A percentile compares a stretch with the other conserved stretches of the same genome.
These are phyloP conservation scores for Dactylellina parvicollis DNA, from an alignment of 2,329 filamentous ascomycete species.

Conservation along the genomic window DNA sequence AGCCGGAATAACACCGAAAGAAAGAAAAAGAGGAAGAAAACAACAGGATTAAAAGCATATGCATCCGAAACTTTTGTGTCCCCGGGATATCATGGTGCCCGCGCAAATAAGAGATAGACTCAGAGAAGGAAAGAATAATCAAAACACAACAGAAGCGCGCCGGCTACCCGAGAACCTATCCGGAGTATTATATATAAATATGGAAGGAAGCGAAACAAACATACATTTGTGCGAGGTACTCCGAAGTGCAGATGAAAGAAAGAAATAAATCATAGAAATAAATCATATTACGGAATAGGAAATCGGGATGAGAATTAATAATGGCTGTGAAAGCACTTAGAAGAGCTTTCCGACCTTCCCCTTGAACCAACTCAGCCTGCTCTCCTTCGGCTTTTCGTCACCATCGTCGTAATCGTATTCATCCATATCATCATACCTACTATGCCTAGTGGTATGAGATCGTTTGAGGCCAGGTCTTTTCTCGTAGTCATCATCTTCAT, in stretches of 20 bases:
- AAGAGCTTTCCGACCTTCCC: slow-evolving; percentile 50
- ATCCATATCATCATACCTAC: slow-evolving; percentile 41
- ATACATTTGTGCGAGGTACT: slow-evolving; percentile 9
- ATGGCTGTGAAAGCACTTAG: slow-evolving; percentile 8
- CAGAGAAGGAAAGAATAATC: not conserved
- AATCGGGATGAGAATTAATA: not conserved
- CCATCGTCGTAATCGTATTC: slow-evolving; percentile 33
- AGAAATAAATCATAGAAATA: not conserved
- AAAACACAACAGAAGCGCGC: slow-evolving; percentile 15
- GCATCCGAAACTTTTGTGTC: slow-evolving; percentile 42
- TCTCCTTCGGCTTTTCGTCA: slow-evolving; percentile 37
- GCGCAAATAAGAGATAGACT: not conserved
- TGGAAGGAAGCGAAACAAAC: not conserved
- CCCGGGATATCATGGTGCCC: slow-evolving; percentile 37
- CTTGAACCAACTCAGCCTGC: slow-evolving; percentile 49
- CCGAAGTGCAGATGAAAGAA: slow-evolving; percentile 23
- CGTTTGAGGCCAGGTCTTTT: slow-evolving; percentile 31
- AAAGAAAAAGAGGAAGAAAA: not conserved
- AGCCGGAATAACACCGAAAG: slow-evolving; percentile 12
- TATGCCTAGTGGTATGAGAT: slow-evolving; percentile 32
- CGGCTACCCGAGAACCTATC: slow-evolving; percentile 25
- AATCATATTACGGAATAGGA: too few species aligned
- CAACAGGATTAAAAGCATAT: slow-evolving; percentile 12
- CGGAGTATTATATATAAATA: slow-evolving; percentile 6
- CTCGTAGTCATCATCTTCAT: slow-evolving; percentile 41